Evolutionary conservation across 2,329 filamentous ascomycete genomes (phyloP), one percentile per base, ranked within the genome.

Genomic region (Xylariaceae sp.): DNA sequence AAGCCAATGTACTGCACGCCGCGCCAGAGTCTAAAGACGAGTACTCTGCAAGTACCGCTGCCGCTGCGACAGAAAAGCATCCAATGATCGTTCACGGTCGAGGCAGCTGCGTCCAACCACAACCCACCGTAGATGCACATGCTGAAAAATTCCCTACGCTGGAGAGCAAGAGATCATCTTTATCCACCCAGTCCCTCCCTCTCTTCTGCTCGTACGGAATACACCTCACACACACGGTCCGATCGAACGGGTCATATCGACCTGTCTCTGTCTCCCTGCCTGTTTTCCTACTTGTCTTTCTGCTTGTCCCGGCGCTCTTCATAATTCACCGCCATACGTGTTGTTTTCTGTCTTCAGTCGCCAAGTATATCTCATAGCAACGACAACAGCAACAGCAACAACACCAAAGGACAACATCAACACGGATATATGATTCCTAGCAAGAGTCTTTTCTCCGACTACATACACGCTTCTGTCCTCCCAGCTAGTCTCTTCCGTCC

Each of bases 71-170:
- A 10, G 37, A 41, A 13, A 41, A 30, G 37, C 37, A 41, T 13
- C 37, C 13, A 13, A 41, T 41, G 9, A 10, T 15, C 37, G 10
- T 48, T 39, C 35, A 51, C 45, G n/a, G 18, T 51, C 54, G 10
- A 8, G 54, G 4, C 58, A 63, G 53, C 51, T 64, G 65, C 59
- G 59, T 69, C 70, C 71, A 73, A 73, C 69, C 68, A 73, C 65
- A 68, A 35, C 30, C 63, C 66, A 50, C 62, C 62, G 57, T 68
- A 61, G 57, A 63, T 48, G 67, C 71, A 73, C 70, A 71, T 68
- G 49, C 11, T 35, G 49, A 35, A 51, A 51, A 51, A 51, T 51
- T 51, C 45, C 59, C 53, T 57, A 55, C 9, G 8, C 5, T 13
- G 37, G 8, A 6, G 7, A 23, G 6, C 57, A 62, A 45, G 61